Percentiles rank a stretch among this genome's conserved stretches.
phyloP scores from a whole-genome alignment of 2,329 filamentous ascomycete genomes.

The Exophiala dermatitidis region DNA sequence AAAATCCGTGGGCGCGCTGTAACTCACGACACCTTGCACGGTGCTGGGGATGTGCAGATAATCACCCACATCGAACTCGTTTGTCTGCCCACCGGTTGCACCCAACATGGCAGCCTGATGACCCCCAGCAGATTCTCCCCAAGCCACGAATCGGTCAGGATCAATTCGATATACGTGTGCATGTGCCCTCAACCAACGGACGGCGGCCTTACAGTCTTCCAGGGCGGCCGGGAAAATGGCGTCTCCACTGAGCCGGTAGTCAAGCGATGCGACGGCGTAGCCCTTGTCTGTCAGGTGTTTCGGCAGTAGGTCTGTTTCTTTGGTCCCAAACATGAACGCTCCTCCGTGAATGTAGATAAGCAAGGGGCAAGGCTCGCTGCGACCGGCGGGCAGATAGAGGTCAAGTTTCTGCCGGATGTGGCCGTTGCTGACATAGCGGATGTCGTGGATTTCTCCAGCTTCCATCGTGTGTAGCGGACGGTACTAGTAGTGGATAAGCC shows the following conservation, averaged over 20 bases:
- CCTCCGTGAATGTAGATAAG: conserved; percentile 17
- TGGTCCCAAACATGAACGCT: conserved; percentile 6
- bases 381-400: conserved; percentile 8
- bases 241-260: conserved; percentile 15
- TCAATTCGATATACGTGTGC: conserved; percentile 6
- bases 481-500: no score
- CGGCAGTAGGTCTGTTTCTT: conserved; percentile 4
- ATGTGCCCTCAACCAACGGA: conserved; percentile 11
- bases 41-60: conserved; percentile 5
- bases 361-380: conserved; percentile 2
- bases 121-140: conserved; percentile 14
- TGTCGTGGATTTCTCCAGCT: neutral
- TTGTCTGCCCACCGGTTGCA: neutral
- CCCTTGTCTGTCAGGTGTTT: neutral
- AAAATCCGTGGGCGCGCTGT: conserved; percentile 11
- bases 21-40: conserved; percentile 7
- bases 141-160: conserved; percentile 5
- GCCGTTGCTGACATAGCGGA: neutral
- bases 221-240: conserved; percentile 11
- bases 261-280: conserved; percentile 12
- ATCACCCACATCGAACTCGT: conserved; percentile 12
- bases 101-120: conserved; percentile 10
- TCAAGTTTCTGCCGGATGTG: conserved; percentile 12
- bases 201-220: conserved; percentile 14
- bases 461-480: neutral